Percentiles rank a stretch among this genome's conserved stretches.
Conservation (phyloP, 768 basidiomycete species). For the Lactifluus piperatus region DNA sequence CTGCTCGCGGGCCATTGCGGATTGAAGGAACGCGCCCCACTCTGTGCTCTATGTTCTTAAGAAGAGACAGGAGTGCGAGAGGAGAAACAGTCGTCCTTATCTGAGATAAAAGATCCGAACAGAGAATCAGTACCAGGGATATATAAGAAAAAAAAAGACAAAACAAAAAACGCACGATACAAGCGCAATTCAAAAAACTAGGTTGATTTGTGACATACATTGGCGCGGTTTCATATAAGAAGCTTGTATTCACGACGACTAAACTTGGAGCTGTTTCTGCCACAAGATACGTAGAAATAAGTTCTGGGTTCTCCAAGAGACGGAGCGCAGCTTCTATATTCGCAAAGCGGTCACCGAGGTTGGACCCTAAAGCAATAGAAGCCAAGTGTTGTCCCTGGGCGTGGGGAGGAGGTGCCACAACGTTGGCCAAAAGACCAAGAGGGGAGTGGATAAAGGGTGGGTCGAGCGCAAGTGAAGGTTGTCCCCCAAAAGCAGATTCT, state of each 20-base stretch:
- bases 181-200: constrained; percentile 84
- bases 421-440: background rate
- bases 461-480: background rate
- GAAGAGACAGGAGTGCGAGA: constrained; percentile 41
- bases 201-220: constrained; percentile 96
- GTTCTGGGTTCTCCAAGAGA: constrained; percentile 48
- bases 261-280: constrained; percentile 24
- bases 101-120: constrained; percentile 34
- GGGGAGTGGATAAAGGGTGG: background rate
- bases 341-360: constrained; percentile 77
- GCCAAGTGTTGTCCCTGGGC: constrained; percentile 29
- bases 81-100: constrained; percentile 68
- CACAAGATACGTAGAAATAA: constrained; percentile 22
- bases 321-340: constrained; percentile 76
- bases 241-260: constrained; percentile 65
- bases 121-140: background rate
- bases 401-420: background rate
- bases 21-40: constrained; percentile 76
- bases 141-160: no score
- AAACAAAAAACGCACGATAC: constrained; percentile 50
- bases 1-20: constrained; percentile 78
- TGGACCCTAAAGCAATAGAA: constrained; percentile 81
- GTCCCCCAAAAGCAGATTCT: background rate
- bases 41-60: constrained; percentile 64
- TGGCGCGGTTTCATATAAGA: constrained; percentile 86